Conservation (phyloP, 2,329 filamentous ascomycete genomes). For the Dothistroma pini region DNA sequence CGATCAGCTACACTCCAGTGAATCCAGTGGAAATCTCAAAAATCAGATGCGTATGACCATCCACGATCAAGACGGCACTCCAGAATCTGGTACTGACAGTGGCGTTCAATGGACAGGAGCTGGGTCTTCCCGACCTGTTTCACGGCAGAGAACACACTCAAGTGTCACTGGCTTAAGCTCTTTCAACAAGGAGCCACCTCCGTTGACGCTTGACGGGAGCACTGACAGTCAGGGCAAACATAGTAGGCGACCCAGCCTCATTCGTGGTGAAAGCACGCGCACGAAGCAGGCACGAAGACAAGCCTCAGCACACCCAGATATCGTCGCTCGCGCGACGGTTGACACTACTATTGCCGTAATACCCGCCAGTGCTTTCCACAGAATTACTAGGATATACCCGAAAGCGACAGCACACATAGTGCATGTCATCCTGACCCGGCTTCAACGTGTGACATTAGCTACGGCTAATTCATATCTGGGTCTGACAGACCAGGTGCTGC, state of each 20-base stretch:
- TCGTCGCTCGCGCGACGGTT: conserved; percentile 90
- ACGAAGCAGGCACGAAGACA: conserved; percentile 38
- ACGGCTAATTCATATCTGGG: conserved; percentile 95
- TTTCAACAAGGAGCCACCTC: conserved; percentile 30
- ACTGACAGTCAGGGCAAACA: conserved; percentile 22
- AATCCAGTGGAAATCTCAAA: conserved; percentile 23
- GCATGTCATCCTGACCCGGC: conserved; percentile 90
- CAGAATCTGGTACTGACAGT: conserved; percentile 27
- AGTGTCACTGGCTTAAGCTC: conserved; percentile 11
- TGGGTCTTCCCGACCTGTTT: conserved; percentile 23
- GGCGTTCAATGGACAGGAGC: conserved; percentile 22
- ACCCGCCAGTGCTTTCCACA: conserved; percentile 89
- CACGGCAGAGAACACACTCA: conserved; percentile 27
- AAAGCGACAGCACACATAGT: conserved; percentile 97
- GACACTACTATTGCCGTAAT: conserved; percentile 99
- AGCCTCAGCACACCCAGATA: conserved; percentile 89
- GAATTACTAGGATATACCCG: conserved; percentile 88
- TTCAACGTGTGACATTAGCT: conserved; percentile 89
- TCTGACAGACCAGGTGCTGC: conserved; percentile 82
- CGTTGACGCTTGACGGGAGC: conserved; percentile 27
- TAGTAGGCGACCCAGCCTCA: conserved; percentile 29
- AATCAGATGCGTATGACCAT: conserved; percentile 23
- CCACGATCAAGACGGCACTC: conserved; percentile 22
- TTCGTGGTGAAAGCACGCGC: conserved; percentile 15
- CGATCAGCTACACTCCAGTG: conserved; percentile 36